Evolutionary conservation across 2,329 filamentous ascomycete species (phyloP).

Genomic region (Stagonosporopsis tanaceti): DNA sequence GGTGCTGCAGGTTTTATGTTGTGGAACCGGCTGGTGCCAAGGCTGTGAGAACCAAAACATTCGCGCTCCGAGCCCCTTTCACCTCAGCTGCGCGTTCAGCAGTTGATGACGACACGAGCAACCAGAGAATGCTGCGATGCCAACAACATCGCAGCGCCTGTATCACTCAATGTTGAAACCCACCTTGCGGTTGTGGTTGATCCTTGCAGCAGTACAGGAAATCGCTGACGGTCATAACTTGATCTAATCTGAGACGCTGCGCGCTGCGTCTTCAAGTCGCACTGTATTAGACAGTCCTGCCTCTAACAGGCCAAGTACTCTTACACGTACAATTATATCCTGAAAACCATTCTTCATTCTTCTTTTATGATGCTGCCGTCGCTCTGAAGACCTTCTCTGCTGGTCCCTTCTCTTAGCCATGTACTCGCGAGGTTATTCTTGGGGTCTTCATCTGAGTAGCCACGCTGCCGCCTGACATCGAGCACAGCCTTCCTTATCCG

Average conservation of each 20-base stretch:
- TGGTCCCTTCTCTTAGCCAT: conserved; percentile 69
- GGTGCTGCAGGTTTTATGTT: conserved; percentile 17
- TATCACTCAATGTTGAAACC: conserved; percentile 31
- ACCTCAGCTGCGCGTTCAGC: conserved; percentile 24
- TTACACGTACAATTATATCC: conserved; percentile 4
- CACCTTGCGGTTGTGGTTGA: conserved; percentile 34
- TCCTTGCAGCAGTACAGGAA: conserved; percentile 27
- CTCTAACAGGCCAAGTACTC: background rate
- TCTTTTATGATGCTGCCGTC: conserved; percentile 69
- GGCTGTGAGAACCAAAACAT: conserved; percentile 5
- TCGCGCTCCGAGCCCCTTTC: conserved; percentile 24
- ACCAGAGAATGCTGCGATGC: conserved; percentile 35
- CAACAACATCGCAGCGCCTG: conserved; percentile 12
- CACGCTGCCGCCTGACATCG: conserved; percentile 75
- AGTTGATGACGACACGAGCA: conserved; percentile 49
- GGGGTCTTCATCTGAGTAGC: conserved; percentile 81
- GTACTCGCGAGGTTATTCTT: conserved; percentile 81
- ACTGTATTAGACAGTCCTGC: background rate
- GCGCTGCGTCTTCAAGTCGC: conserved; percentile 1
- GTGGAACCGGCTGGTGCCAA: conserved; percentile 4
- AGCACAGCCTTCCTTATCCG: conserved; percentile 81
- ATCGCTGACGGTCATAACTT: conserved; percentile 64
- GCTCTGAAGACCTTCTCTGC: conserved; percentile 64
- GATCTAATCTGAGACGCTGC: conserved; percentile 67
- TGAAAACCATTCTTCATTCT: conserved; percentile 44